Evolutionary conservation across 495 filamentous ascomycete genomes (phyloP).

Genomic region (Xylaria nigripes): DNA sequence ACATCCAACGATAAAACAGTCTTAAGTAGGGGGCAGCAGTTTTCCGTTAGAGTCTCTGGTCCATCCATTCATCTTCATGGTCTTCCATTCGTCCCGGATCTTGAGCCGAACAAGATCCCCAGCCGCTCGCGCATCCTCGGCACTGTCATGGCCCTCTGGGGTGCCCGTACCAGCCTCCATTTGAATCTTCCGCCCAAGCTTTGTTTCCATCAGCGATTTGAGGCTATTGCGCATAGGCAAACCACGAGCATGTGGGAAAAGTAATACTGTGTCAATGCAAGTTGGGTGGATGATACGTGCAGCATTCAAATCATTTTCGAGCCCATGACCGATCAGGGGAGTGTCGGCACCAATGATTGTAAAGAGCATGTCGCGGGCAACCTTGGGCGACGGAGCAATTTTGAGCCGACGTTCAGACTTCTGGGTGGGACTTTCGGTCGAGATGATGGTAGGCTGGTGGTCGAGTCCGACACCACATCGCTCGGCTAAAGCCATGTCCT

Average conservation of each 20-base stretch:
- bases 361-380: slow-evolving; percentile 67
- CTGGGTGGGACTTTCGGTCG: slow-evolving; percentile 4
- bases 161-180: slow-evolving; percentile 47
- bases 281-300: slow-evolving; percentile 74
- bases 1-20: slow-evolving; percentile 8
- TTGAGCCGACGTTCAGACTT: slow-evolving; percentile 34
- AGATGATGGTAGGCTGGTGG: slow-evolving; percentile 8
- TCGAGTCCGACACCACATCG: slow-evolving; percentile 40
- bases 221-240: slow-evolving; percentile 71
- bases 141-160: slow-evolving; percentile 68
- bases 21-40: slow-evolving; percentile 39
- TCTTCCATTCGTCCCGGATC: slow-evolving; percentile 56
- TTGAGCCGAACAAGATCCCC: slow-evolving; percentile 72
- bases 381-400: slow-evolving; percentile 61
- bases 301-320: slow-evolving; percentile 90
- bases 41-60: slow-evolving; percentile 37
- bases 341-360: slow-evolving; percentile 61
- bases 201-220: slow-evolving; percentile 53
- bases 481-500: slow-evolving; percentile 62
- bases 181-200: slow-evolving; percentile 71
- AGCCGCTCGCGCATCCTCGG: slow-evolving; percentile 79
- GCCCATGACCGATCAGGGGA: slow-evolving; percentile 81
- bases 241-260: slow-evolving; percentile 69
- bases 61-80: slow-evolving; percentile 59
- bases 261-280: slow-evolving; percentile 76